These are phyloP conservation scores for Neurospora tetrasperma DNA, from an alignment of 495 filamentous ascomycete species.

Conservation along the genomic window DNA sequence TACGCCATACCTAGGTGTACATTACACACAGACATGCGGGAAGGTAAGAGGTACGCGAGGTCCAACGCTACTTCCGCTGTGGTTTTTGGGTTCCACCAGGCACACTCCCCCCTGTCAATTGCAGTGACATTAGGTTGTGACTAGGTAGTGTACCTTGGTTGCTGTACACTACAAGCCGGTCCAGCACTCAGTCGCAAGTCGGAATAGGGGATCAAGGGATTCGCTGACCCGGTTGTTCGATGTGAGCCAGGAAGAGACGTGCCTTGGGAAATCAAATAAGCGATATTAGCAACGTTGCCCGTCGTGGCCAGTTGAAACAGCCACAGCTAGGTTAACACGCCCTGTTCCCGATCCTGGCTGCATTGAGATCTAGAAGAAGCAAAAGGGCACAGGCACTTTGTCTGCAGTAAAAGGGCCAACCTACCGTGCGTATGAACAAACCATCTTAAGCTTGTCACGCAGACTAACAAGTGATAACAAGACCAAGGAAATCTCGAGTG, in stretches of 20 bases:
- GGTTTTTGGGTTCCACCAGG: too few relatives aligned
- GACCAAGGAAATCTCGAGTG: not conserved
- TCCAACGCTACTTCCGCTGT: too few relatives aligned
- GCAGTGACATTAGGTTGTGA: too few relatives aligned
- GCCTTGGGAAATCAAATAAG: slow-evolving; percentile 28
- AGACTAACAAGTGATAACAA: not conserved
- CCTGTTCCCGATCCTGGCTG: slow-evolving; percentile 1
- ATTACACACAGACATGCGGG: too few relatives aligned
- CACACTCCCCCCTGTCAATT: too few relatives aligned
- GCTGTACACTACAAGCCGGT: too few relatives aligned
- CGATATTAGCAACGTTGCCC: slow-evolving; percentile 25
- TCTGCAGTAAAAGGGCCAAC: not conserved
- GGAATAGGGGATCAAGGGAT: not conserved
- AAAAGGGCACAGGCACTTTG: not conserved
- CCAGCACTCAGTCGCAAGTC: not conserved
- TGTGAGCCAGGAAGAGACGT: not conserved
- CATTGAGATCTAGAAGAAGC: not conserved
- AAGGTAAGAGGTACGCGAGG: too few relatives aligned
- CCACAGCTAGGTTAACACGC: slow-evolving; percentile 1
- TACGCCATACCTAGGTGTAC: too few relatives aligned
- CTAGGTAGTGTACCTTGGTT: too few relatives aligned
- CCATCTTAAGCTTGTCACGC: not conserved
- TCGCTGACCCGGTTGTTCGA: not conserved
- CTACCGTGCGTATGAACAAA: not conserved
- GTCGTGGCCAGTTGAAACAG: slow-evolving; percentile 1